Evolutionary conservation across 768 basidiomycete species (phyloP), one percentile per base, ranked within the genome.

Genomic region (Megacollybia marginata): DNA sequence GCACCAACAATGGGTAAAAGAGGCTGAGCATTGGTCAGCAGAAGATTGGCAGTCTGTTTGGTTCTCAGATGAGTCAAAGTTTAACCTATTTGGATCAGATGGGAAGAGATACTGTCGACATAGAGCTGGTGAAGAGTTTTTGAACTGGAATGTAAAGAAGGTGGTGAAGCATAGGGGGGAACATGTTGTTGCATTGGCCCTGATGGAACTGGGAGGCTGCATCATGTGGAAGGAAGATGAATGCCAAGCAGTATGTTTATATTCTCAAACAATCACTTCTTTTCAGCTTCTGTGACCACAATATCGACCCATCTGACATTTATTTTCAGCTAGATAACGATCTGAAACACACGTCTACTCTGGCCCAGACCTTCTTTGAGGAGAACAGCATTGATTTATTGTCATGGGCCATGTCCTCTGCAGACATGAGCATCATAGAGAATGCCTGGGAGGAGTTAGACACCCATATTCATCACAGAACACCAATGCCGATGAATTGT

Each of bases 341-440:
- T 54, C 57, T 44, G 23, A 58, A 56, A 44, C 59, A 60, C 46
- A 57, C n/a, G n/a, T 58, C 56, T 28, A 50, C 46, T 8, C 15
- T 10, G 16, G 52, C 57, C 13, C n/a, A 20, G 5, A 32, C 44
- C 20, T 62, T 57, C 57, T 54, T 62, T 46, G 2, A 55, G 34
- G 38, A 55, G 2, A n/a, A 62, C 11, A 18, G 48, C 13, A 33
- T 55, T 38, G 34, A 46, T 38, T 6, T 62, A 7, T 44, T 62
- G 9, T 40, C 16, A 9, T 65, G 62, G 59, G 56, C 60, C 6
- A 40, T 60, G 32, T 48, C 58, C 7, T 62, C 60, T 19, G 62
- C 61, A n/a, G 59, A 65, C 44, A 54, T 65, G 53, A 65, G 57
- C 50, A 55, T 55, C 46, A 65, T 65, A 23, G 59, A 65, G 49